phyloP scores from a whole-genome alignment of 768 basidiomycete genomes.

The Agrocybe praecox region DNA sequence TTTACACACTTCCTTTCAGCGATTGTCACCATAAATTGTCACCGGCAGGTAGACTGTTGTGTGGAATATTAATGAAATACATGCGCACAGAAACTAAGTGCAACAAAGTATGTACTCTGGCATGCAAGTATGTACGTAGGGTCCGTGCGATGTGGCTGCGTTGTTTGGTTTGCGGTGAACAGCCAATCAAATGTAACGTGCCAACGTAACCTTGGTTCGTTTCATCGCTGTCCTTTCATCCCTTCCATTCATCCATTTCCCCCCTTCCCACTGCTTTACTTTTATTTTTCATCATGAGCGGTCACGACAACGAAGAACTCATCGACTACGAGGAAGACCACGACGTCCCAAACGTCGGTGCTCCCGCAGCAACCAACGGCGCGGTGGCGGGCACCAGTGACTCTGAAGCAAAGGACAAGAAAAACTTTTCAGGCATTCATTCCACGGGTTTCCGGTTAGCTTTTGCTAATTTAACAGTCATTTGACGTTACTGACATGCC shows the following conservation, averaged over 20 bases:
- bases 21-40: no score
- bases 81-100: no score
- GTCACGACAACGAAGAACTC: slow-evolving; percentile 87
- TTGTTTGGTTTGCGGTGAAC: slow-evolving; percentile 31
- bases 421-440: slow-evolving; percentile 99
- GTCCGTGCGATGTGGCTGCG: slow-evolving; percentile 36
- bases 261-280: slow-evolving; percentile 28
- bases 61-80: no score
- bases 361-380: slow-evolving; percentile 49
- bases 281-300: slow-evolving; percentile 58
- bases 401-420: slow-evolving; percentile 84
- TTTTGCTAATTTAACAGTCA: background rate
- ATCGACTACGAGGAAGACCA: slow-evolving; percentile 96
- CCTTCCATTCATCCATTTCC: slow-evolving; percentile 25
- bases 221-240: slow-evolving; percentile 21
- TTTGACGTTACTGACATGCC: background rate
- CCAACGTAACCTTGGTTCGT: slow-evolving; percentile 16
- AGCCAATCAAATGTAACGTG: slow-evolving; percentile 26
- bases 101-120: no score
- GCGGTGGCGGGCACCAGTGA: slow-evolving; percentile 48
- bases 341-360: slow-evolving; percentile 66
- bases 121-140: slow-evolving; percentile 3
- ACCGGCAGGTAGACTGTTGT: no score
- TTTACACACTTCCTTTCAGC: no score
- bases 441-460: slow-evolving; percentile 97